phyloP scores from a whole-genome alignment of 1,139 yeast species.

The Pichia sp. region DNA sequence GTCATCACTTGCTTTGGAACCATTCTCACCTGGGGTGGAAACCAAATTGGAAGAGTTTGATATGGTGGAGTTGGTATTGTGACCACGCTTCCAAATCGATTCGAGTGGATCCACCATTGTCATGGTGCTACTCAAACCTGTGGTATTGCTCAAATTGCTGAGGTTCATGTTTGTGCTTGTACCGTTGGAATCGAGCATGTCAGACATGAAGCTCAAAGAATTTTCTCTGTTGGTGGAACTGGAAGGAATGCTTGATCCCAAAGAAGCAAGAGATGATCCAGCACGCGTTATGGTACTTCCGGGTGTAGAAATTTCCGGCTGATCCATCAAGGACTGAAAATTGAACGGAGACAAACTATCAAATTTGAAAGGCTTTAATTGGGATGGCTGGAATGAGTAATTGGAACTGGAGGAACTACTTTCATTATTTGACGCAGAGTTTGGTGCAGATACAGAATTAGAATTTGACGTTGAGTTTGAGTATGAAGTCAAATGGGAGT shows the following conservation, averaged over 20 bases:
- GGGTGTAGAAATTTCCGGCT: constrained; percentile 8
- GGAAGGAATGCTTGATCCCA: constrained; percentile 11
- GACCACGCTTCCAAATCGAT: constrained; percentile 19
- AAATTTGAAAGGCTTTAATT: constrained; percentile 2
- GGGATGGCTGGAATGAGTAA: not conserved
- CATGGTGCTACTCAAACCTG: not conserved
- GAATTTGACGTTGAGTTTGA: not conserved
- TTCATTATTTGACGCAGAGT: not conserved
- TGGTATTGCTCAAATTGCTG: not conserved
- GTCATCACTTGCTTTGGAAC: constrained; percentile 1
- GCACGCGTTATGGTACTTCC: constrained; percentile 12
- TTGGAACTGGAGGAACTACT: not conserved
- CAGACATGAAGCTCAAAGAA: constrained; percentile 7
- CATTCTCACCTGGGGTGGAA: not conserved
- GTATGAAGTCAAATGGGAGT: not conserved
- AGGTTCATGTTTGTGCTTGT: not conserved
- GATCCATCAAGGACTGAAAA: constrained; percentile 11
- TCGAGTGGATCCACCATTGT: constrained; percentile 19
- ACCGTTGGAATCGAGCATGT: constrained; percentile 1
- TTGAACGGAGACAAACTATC: constrained; percentile 8
- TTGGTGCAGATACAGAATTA: not conserved
- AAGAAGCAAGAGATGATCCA: constrained; percentile 12
- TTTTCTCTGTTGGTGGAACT: constrained; percentile 7
- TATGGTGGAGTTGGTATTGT: constrained; percentile 1
- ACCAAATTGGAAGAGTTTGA: not conserved